phyloP scores from a whole-genome alignment of 2,329 filamentous ascomycete genomes.

The Colletotrichum lentis region DNA sequence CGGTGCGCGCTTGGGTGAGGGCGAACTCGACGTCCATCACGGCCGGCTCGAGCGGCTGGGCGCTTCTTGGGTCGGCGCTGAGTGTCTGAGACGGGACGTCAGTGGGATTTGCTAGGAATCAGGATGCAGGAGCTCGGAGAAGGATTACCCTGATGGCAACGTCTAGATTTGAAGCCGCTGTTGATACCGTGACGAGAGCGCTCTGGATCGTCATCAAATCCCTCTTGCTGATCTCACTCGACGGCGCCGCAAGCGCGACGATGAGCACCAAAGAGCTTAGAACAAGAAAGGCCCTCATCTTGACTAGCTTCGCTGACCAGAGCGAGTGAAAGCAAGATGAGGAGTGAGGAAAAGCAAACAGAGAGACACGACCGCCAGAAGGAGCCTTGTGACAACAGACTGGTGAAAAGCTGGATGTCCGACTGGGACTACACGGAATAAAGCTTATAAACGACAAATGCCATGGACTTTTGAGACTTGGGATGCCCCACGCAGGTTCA shows the following conservation, averaged over 20 bases:
- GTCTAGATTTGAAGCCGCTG: slow-evolving; percentile 22
- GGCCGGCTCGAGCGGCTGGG: slow-evolving; percentile 8
- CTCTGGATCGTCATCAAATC: slow-evolving; percentile 6
- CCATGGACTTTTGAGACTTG: not conserved
- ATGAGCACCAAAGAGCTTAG: slow-evolving; percentile 2
- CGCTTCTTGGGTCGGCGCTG: slow-evolving; percentile 15
- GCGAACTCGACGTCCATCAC: slow-evolving; percentile 27
- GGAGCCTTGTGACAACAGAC: not conserved
- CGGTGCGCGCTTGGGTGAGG: slow-evolving; percentile 27
- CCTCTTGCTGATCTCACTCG: not conserved
- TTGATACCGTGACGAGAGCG: slow-evolving; percentile 7
- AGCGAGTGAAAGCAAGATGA: not conserved
- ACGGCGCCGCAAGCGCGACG: not conserved
- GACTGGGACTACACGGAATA: not conserved
- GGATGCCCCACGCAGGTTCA: not conserved
- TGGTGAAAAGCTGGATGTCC: not conserved
- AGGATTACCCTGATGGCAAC: not conserved
- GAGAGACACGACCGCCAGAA: not conserved
- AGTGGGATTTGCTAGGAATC: not conserved
- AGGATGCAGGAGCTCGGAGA: too few relatives aligned
- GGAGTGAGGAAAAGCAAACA: not conserved
- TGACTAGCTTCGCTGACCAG: slow-evolving; percentile 1
- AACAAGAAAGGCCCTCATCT: slow-evolving; percentile 18
- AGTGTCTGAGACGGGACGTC: slow-evolving; percentile 7
- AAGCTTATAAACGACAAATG: not conserved